phyloP scores from a whole-genome alignment of 1,139 yeast species.

The Yamadazyma epiphylla region DNA sequence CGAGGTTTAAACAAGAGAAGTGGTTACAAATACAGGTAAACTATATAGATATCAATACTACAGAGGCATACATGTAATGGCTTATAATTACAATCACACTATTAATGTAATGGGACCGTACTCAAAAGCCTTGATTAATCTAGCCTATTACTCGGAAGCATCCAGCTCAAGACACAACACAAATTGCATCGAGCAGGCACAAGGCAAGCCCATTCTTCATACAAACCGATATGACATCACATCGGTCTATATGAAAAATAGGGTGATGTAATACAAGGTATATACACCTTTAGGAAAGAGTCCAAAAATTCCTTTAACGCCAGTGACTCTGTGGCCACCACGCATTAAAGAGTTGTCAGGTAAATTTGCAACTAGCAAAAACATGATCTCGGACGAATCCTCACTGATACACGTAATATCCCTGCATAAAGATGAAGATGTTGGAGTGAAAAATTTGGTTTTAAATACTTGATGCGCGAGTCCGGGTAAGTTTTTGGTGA shows the following conservation, averaged over 20 bases:
- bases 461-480: too few species aligned
- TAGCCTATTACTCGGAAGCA: slow-evolving; percentile 53
- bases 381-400: slow-evolving; percentile 99
- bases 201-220: neutral
- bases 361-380: slow-evolving; percentile 99
- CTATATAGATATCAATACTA: too few species aligned
- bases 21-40: too few species aligned
- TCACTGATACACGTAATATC: slow-evolving; percentile 99
- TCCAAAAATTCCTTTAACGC: slow-evolving; percentile 78
- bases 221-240: neutral
- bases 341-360: slow-evolving; percentile 90
- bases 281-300: slow-evolving; percentile 8
- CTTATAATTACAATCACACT: slow-evolving; percentile 72
- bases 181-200: slow-evolving; percentile 1
- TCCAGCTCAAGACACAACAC: slow-evolving; percentile 57
- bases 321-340: slow-evolving; percentile 41
- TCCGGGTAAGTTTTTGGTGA: slow-evolving; percentile 1
- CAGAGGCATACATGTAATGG: slow-evolving; percentile 41
- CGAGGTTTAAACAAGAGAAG: neutral
- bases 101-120: slow-evolving; percentile 63
- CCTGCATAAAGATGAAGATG: slow-evolving; percentile 94
- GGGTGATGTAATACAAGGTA: slow-evolving; percentile 2
- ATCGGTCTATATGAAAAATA: neutral
- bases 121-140: slow-evolving; percentile 65
- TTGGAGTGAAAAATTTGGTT: neutral